Percentiles rank a stretch among this genome's conserved stretches.
Conservation (phyloP, 805 yeast species). For the Wickerhamia fluorescens region DNA sequence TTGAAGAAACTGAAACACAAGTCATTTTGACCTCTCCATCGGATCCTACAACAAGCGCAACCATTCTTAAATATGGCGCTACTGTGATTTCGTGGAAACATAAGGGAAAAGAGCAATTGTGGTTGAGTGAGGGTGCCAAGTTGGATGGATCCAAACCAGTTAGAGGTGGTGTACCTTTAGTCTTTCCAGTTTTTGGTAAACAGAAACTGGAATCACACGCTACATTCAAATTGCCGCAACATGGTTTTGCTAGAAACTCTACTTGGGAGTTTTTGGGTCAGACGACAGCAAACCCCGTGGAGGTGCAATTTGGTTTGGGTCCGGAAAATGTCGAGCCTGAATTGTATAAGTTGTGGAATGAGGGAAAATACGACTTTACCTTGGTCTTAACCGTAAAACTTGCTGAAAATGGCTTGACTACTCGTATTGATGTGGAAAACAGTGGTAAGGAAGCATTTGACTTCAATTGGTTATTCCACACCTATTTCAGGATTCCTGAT, state of each 20-base stretch:
- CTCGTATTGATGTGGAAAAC: constrained; percentile 72
- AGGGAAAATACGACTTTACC: constrained; percentile 60
- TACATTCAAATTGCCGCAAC: constrained; percentile 76
- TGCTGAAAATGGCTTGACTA: constrained; percentile 46
- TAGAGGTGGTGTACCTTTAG: constrained; percentile 95
- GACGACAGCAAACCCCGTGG: constrained; percentile 50
- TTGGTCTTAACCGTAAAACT: constrained; percentile 30
- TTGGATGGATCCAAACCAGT: constrained; percentile 92
- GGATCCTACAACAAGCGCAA: constrained; percentile 47
- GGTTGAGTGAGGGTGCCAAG: constrained; percentile 73
- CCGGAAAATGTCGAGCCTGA: constrained; percentile 75
- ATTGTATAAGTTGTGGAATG: constrained; percentile 48
- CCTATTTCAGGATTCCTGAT: constrained; percentile 71
- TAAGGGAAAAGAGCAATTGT: constrained; percentile 70
- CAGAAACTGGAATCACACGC: constrained; percentile 44
- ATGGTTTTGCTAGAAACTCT: constrained; percentile 90
- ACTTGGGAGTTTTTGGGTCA: constrained; percentile 94
- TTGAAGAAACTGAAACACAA: constrained; percentile 48
- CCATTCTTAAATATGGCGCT: constrained; percentile 81
- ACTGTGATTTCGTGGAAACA: constrained; percentile 75
- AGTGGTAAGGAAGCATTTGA: constrained; percentile 59
- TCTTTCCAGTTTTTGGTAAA: constrained; percentile 90
- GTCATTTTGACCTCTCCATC: constrained; percentile 55
- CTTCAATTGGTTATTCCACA: constrained; percentile 94
- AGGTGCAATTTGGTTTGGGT: constrained; percentile 85